These are phyloP conservation scores for Colletotrichum tamarilloi DNA, from an alignment of 2,329 filamentous ascomycete species.

Conservation along the genomic window DNA sequence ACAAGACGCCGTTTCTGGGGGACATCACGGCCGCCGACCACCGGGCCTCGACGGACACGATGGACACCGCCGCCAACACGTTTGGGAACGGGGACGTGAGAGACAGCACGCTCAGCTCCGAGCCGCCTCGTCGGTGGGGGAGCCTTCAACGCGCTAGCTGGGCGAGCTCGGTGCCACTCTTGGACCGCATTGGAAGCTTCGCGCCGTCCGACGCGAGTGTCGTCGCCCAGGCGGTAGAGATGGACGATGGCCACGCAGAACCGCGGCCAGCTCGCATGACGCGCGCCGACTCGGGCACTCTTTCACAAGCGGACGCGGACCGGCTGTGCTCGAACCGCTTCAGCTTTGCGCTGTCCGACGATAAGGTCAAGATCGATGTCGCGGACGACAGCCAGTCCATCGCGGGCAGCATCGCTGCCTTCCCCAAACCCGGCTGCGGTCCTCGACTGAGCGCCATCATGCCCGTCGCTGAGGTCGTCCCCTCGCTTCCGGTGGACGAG, in stretches of 20 bases:
- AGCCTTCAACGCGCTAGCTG: slow-evolving; percentile 35
- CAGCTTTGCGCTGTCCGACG: slow-evolving; percentile 3
- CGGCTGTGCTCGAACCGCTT: slow-evolving; percentile 23
- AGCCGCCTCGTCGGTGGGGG: slow-evolving; percentile 32
- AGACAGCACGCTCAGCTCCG: slow-evolving; percentile 27
- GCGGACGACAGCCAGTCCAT: slow-evolving; percentile 16
- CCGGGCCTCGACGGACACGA: background rate
- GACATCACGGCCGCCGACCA: background rate
- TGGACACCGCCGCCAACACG: background rate
- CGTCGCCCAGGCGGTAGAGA: background rate
- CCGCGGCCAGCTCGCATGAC: background rate
- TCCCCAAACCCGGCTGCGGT: slow-evolving; percentile 14
- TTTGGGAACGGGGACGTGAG: slow-evolving; percentile 14
- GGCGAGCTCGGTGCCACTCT: slow-evolving; percentile 36
- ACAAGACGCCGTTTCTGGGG: background rate
- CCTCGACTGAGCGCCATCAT: slow-evolving; percentile 50
- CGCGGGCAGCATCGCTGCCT: slow-evolving; percentile 21
- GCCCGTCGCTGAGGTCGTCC: slow-evolving; percentile 51
- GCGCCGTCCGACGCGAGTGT: slow-evolving; percentile 23
- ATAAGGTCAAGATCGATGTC: background rate
- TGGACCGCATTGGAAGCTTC: slow-evolving; percentile 37
- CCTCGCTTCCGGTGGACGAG: slow-evolving; percentile 14
- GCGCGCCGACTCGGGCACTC: slow-evolving; percentile 33
- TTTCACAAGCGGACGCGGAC: slow-evolving; percentile 29
- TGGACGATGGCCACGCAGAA: background rate